phyloP scores from a whole-genome alignment of 148 eudicot genomes.

The Rhododendron williamsianum region DNA sequence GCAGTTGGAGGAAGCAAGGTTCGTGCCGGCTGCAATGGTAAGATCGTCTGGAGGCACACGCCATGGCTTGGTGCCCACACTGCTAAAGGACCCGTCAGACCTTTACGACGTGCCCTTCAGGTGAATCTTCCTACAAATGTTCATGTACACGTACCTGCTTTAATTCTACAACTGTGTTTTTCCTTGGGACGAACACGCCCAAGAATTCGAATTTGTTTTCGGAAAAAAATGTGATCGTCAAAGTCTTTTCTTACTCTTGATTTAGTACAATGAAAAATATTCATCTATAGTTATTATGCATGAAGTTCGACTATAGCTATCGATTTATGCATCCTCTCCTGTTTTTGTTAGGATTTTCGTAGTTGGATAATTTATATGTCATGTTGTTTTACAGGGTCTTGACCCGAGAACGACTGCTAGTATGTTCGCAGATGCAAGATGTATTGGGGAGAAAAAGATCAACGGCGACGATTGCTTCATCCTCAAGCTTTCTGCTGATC shows the following conservation, averaged over 20 bases:
- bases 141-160: neutral
- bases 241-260: neutral
- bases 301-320: neutral
- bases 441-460: conserved; percentile 50
- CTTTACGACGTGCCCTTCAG: conserved; percentile 57
- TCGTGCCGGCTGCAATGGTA: conserved; percentile 58
- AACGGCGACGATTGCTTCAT: conserved; percentile 55
- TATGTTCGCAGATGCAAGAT: conserved; percentile 45
- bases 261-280: neutral
- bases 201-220: neutral
- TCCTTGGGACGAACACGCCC: neutral
- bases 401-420: conserved; percentile 59
- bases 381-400: conserved; percentile 37
- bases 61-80: conserved; percentile 61
- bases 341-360: neutral
- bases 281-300: neutral
- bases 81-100: conserved; percentile 53
- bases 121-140: conserved; percentile 14
- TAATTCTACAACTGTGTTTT: neutral
- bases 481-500: conserved; percentile 48
- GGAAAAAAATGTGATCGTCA: neutral
- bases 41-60: conserved; percentile 57
- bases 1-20: conserved; percentile 53
- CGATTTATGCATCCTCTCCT: neutral
- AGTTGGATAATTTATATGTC: neutral